Evolutionary conservation across 345 rosid species (phyloP), one percentile per base, ranked within the genome.

Genomic region (Microcos paniculata): DNA sequence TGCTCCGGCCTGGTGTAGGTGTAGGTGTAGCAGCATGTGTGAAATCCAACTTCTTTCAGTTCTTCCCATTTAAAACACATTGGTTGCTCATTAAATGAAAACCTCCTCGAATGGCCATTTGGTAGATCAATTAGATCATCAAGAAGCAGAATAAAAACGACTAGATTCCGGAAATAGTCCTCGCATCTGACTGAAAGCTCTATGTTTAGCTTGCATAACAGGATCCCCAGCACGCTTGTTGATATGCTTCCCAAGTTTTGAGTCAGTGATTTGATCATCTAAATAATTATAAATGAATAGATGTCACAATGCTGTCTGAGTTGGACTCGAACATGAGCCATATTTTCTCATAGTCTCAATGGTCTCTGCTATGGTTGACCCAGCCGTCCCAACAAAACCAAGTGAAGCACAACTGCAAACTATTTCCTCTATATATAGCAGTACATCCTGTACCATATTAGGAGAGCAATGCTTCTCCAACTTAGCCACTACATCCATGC

Each of bases 351-450:
- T 88, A 79, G 79, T 79, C 84, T 86, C 95, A 78, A 93, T 80
- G 81, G 86, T 92, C 43, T 89, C 95, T 1, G 95, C 98, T 80
- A 96, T 91, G 8, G 99, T 94, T 19, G 97, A 94, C 57, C 97
- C 99, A 16, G 92, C 85, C 51, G 99, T 94, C 72, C 97, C 97
- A 73, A 94, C 87, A 31, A 92, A 94, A 63, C 97, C 99, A 5
- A 93, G 88, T n/a, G 98, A 82, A n/a, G 97, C 97, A 73, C 97
- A 96, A 77, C 97, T 92, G 84, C 99, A 92, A 63, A 92, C 84
- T 68, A 88, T 87, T 85, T 96, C 95, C 83, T 93, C 98, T 63
- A 92, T 49, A 84, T 81, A 91, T 8, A 96, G 79, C 42, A 92
- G 89, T n/a, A 88, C 84, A 65, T 94, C 91, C 3, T 84, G 81